Percentiles rank a stretch among this genome's conserved stretches.
Conservation (phyloP, 352 stramenopile species). For the Thraustochytrium sp. region DNA sequence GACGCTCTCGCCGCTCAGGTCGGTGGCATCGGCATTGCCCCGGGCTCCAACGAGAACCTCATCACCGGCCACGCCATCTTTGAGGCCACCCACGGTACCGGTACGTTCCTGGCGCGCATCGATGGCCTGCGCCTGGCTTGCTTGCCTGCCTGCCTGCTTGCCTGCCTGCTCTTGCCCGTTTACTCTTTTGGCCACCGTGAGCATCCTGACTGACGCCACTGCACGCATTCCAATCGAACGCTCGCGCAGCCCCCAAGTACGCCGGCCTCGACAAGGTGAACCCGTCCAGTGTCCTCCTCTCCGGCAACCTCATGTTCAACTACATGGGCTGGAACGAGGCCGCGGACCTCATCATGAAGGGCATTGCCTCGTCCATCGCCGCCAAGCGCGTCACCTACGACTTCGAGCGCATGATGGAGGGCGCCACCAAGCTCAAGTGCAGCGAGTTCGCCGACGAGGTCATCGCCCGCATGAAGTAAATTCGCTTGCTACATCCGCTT, state of each 20-base stretch:
- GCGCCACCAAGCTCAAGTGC: conserved; percentile 47
- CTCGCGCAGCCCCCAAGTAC: conserved; percentile 52
- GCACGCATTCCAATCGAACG: too few relatives aligned
- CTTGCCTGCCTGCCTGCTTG: too few relatives aligned
- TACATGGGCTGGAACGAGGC: conserved; percentile 49
- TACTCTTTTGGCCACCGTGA: too few relatives aligned
- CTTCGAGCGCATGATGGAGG: conserved; percentile 49
- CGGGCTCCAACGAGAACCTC: conserved; percentile 48
- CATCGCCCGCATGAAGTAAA: conserved; percentile 46
- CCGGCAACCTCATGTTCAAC: conserved; percentile 48
- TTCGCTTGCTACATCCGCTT: too few relatives aligned
- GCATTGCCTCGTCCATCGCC: conserved; percentile 42
- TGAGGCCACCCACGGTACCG: conserved; percentile 49
- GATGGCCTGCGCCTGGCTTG: too few relatives aligned
- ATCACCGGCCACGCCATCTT: conserved; percentile 49
- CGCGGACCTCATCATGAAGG: conserved; percentile 48
- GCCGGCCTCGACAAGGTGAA: conserved; percentile 49
- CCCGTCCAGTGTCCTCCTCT: conserved; percentile 47
- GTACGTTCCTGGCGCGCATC: too few relatives aligned
- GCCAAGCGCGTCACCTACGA: conserved; percentile 47
- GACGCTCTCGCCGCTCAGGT: conserved; percentile 47
- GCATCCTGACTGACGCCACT: too few relatives aligned
- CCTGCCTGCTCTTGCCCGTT: too few relatives aligned
- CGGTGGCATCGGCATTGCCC: conserved; percentile 49
- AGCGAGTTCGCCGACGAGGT: conserved; percentile 46